Percentiles rank a stretch among this genome's conserved stretches.
Evolutionary conservation across 176 grass and related monocot species (phyloP).

Genomic region (Tillandsia leiboldiana): DNA sequence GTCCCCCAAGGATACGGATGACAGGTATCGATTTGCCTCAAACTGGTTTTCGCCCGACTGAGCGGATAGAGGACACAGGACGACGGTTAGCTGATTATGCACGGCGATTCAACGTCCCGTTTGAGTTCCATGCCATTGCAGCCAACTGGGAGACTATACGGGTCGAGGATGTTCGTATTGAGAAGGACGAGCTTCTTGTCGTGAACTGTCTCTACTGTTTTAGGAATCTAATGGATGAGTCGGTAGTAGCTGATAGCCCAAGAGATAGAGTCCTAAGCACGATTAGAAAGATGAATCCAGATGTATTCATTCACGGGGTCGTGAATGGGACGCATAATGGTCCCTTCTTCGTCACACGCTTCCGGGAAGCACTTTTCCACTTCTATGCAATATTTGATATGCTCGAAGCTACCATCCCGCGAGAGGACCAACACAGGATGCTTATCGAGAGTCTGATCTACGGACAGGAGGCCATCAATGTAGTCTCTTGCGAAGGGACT

Average conservation of each 20-base stretch:
- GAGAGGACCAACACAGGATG: constrained; percentile 19
- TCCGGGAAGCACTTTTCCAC: constrained; percentile 28
- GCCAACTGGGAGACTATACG: constrained; percentile 16
- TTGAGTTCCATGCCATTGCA: constrained; percentile 19
- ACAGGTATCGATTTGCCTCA: constrained; percentile 33
- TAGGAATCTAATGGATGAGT: constrained; percentile 23
- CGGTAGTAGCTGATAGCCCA: background rate
- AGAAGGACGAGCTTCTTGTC: constrained; percentile 26
- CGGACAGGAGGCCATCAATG: constrained; percentile 12
- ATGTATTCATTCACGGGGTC: constrained; percentile 18
- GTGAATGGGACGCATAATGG: constrained; percentile 21
- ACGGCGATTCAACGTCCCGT: constrained; percentile 20
- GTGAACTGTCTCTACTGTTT: constrained; percentile 14
- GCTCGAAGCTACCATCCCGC: constrained; percentile 27
- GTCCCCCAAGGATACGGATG: constrained; percentile 36
- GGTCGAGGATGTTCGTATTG: constrained; percentile 18
- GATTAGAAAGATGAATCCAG: constrained; percentile 24
- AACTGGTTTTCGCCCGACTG: constrained; percentile 42
- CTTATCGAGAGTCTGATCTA: constrained; percentile 27
- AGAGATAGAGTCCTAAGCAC: constrained; percentile 26
- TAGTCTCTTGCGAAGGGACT: constrained; percentile 36
- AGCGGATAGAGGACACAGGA: constrained; percentile 36
- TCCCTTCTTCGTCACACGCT: constrained; percentile 37
- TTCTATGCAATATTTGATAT: constrained; percentile 25
- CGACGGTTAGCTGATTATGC: constrained; percentile 28